Base-by-base conservation (phyloP, 1,139 yeast species). In the Martiniozyma asiatica region DNA sequence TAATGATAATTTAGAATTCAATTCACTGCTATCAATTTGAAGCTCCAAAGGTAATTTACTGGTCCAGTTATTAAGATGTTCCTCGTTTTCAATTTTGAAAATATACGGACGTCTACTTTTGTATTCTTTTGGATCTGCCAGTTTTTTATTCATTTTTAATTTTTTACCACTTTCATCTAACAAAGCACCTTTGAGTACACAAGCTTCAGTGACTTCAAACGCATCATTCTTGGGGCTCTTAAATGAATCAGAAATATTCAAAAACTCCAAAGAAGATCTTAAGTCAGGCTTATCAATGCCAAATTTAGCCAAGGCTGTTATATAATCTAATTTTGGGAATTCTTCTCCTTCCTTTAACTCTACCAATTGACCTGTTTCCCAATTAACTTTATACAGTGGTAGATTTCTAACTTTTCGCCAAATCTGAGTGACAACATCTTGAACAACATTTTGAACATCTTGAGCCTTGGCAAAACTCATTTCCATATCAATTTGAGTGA, bases 201-300 rank as follows among this genome's bases (percentile, higher is more conserved):
- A 62, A 0, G 73, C 77, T 52, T 87, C 97, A 18, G 80, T 60
- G 1, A 82, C 68, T 0, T 84, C 77, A 37, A 69, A 79, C 1
- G 54, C 60, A 0, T 55, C 38, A 41, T 55, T 50, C 7, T 47
- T 38, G 6, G 51, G 50, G 4, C 64, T 58, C 6, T 32, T 42
- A 26, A 63, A 68, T 39, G 43, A 61, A 2, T 53, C 50, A 1
- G 68, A 55, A 17, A 85, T 45, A 36, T 70, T 62, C 2, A 50
- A 40, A 25, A 87, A 69, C 22, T 61, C 53, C 25, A 82, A 45
- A 6, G 58, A 53, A 0, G 79, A 76, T 37, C 96, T 63, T 41
- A 89, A 55, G 51, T 89, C 97, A 0, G 99, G 99, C 52, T 89
- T 89, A 50, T 89, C 99, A 32, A 87, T 81, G 15, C 99, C 99